Conservation (phyloP, 140 eudicot genomes). For the Anethum foeniculum region DNA sequence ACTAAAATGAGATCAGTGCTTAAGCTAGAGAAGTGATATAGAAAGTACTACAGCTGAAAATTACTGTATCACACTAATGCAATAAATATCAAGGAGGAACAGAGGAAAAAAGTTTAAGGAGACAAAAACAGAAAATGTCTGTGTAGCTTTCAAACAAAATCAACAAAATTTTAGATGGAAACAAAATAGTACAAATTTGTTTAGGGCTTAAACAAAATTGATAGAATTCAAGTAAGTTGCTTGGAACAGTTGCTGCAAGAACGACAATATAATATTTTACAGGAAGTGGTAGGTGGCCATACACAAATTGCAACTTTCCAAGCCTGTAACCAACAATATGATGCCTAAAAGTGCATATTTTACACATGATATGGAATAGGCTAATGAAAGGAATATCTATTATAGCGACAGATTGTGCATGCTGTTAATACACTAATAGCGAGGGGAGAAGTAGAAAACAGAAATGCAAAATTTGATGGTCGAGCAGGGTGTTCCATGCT, state of each 20-base stretch:
- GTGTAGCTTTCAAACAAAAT: neutral
- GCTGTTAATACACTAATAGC: neutral
- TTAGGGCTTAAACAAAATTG: neutral
- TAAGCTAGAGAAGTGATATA: neutral
- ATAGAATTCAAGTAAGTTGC: neutral
- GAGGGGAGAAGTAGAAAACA: neutral
- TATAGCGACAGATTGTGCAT: neutral
- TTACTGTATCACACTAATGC: no score
- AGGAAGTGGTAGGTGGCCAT: neutral
- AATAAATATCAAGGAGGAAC: neutral
- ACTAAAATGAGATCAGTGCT: neutral
- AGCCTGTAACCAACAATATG: neutral
- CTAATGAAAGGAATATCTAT: neutral
- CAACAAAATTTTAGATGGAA: no score
- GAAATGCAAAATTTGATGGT: neutral
- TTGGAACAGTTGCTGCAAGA: neutral
- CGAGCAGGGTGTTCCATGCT: neutral
- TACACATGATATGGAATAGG: neutral
- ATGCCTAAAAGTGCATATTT: constrained; percentile 1
- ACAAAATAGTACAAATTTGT: no score
- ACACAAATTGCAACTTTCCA: neutral
- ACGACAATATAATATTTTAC: neutral
- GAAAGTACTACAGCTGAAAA: no score
- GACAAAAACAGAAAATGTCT: neutral
- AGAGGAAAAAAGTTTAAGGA: neutral